Evolutionary conservation across 345 rosid species (phyloP).

Genomic region (Dimocarpus longan): DNA sequence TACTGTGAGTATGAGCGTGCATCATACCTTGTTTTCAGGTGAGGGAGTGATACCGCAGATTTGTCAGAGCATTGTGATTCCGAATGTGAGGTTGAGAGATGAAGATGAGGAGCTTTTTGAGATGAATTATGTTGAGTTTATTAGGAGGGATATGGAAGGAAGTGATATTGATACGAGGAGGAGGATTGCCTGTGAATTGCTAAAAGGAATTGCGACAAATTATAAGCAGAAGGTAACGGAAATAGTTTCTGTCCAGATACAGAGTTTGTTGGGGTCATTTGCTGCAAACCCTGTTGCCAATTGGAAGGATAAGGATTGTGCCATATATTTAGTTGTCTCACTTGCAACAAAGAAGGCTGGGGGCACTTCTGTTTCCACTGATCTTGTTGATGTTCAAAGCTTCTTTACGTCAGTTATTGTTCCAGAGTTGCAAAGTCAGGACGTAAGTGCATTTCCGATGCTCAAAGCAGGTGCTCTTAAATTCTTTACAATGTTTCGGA

Average conservation of each 20-base stretch:
- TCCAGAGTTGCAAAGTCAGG: constrained; percentile 83
- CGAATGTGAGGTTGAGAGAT: constrained; percentile 87
- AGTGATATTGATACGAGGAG: constrained; percentile 98
- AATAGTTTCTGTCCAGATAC: constrained; percentile 75
- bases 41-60: constrained; percentile 82
- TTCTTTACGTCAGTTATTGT: constrained; percentile 75
- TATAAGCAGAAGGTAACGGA: constrained; percentile 70
- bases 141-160: constrained; percentile 99
- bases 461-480: constrained; percentile 96
- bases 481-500: constrained; percentile 82
- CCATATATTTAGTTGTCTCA: constrained; percentile 87
- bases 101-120: constrained; percentile 98
- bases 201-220: constrained; percentile 89
- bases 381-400: constrained; percentile 81
- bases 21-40: constrained; percentile 75
- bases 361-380: constrained; percentile 75
- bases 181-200: constrained; percentile 95
- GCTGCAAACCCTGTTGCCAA: constrained; percentile 66
- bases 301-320: constrained; percentile 99
- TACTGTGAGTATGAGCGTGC: constrained; percentile 90
- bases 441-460: constrained; percentile 78
- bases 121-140: constrained; percentile 93
- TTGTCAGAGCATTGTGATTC: constrained; percentile 90
- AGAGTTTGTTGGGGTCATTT: constrained; percentile 63
- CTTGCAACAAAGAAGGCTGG: constrained; percentile 90